Conservation (phyloP, 805 yeast species). For the Starmerella powellii region DNA sequence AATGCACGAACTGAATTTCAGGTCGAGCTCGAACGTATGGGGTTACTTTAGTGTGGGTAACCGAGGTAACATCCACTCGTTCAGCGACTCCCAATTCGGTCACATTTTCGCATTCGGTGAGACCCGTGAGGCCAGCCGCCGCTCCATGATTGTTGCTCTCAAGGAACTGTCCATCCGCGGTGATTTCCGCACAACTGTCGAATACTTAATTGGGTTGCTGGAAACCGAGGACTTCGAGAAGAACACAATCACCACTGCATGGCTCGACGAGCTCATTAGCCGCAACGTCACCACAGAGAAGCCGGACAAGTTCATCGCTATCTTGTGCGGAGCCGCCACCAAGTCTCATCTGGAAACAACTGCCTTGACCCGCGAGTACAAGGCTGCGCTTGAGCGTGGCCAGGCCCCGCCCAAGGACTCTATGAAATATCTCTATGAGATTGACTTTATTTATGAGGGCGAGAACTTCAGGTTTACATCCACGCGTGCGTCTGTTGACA, state of each 20-base stretch:
- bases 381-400: slow-evolving; percentile 77
- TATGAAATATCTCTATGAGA: slow-evolving; percentile 77
- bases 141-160: slow-evolving; percentile 97
- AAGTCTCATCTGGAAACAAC: slow-evolving; percentile 76
- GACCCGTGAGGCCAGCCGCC: slow-evolving; percentile 93
- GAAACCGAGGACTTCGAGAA: slow-evolving; percentile 96
- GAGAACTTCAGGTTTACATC: slow-evolving; percentile 88
- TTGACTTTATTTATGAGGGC: slow-evolving; percentile 93
- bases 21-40: slow-evolving; percentile 98
- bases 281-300: slow-evolving; percentile 93
- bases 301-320: slow-evolving; percentile 84
- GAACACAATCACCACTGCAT: slow-evolving; percentile 94
- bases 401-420: slow-evolving; percentile 79
- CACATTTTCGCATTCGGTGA: slow-evolving; percentile 99
- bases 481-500: slow-evolving; percentile 77
- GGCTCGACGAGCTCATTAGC: slow-evolving; percentile 94
- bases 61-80: slow-evolving; percentile 94
- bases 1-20: slow-evolving; percentile 87
- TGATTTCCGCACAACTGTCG: slow-evolving; percentile 97
- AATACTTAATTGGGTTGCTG: slow-evolving; percentile 82
- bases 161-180: slow-evolving; percentile 95
- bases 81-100: slow-evolving; percentile 97
- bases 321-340: slow-evolving; percentile 95
- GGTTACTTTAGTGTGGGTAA: slow-evolving; percentile 97
- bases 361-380: slow-evolving; percentile 56